Evolutionary conservation across 768 basidiomycete species (phyloP), one percentile per base, ranked within the genome.

Genomic region (Dioszegia crocea): DNA sequence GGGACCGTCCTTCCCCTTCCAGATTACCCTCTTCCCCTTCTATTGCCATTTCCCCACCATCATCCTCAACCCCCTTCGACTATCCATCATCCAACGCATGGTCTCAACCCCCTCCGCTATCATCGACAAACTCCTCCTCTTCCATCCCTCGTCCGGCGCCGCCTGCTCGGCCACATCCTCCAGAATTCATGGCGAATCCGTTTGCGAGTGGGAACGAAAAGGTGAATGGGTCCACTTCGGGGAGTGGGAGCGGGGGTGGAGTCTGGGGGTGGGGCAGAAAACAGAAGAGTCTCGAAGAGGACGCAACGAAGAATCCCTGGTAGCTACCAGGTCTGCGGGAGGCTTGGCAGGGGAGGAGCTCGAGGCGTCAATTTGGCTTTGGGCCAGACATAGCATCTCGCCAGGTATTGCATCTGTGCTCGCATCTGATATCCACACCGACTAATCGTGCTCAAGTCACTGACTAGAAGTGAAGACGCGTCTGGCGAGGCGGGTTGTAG

Each of bases 271-370:
- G 41, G 55, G 56, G 57, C 10, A 63, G 58, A 56, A 66, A 61
- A 21, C 52, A 53, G 39, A 53, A 53, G 51, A 53, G 51, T 40
- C 38, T 53, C 19, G 57, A 31, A 31, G 64, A 62, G 10, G 68
- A 68, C 23, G 69, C 72, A n/a, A 59, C 60, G 24, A 67, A 64
- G 49, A 74, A 73, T 54, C 71, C 71, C 9, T 73, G 71, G 71
- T 73, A 63, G 49, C 19, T 14, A 10, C n/a, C n/a, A n/a, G n/a
- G n/a, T n/a, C n/a, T n/a, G n/a, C n/a, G n/a, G n/a, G n/a, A n/a
- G n/a, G n/a, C n/a, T n/a, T n/a, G n/a, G n/a, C n/a, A n/a, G 33
- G 14, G 33, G 14, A 14, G 33, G 33, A 33, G 8, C 33, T 33
- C 33, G 33, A 33, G 16, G 47, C 24, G 43, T 6, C 6, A 6